phyloP scores from a whole-genome alignment of 129 eudicot genomes.

The Tagetes erecta region DNA sequence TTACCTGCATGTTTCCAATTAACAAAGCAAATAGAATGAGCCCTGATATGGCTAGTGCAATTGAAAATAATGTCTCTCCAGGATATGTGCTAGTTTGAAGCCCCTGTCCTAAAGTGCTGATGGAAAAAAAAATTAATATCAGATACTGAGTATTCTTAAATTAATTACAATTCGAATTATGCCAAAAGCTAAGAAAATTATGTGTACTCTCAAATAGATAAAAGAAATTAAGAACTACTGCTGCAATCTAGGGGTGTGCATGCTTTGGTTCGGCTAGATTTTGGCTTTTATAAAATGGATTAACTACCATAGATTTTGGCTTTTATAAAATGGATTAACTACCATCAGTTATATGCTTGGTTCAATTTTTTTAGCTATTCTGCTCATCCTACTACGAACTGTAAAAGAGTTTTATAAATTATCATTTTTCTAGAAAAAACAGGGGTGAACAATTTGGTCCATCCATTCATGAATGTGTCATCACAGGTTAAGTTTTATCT shows the following conservation, averaged over 20 bases:
- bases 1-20: constrained; percentile 99
- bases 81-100: constrained; percentile 94
- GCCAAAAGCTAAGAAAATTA: neutral
- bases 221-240: neutral
- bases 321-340: neutral
- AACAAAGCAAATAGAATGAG: constrained; percentile 92
- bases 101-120: constrained; percentile 96
- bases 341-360: neutral
- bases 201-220: neutral
- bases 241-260: neutral
- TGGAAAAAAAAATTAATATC: neutral
- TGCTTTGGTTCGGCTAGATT: neutral
- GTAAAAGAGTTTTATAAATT: neutral
- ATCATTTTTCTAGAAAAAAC: neutral
- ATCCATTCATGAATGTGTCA: neutral
- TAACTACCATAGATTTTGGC: neutral
- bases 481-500: neutral
- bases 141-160: no score
- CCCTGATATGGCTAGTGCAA: constrained; percentile 85
- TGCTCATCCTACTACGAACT: neutral
- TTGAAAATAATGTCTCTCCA: constrained; percentile 86
- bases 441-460: neutral
- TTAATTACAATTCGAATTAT: neutral
- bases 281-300: neutral
- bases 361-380: neutral